Percentiles rank a stretch among this genome's conserved stretches.
phyloP scores from a whole-genome alignment of 169 alveolate genomes.

The Cyclospora cayetanensis region DNA sequence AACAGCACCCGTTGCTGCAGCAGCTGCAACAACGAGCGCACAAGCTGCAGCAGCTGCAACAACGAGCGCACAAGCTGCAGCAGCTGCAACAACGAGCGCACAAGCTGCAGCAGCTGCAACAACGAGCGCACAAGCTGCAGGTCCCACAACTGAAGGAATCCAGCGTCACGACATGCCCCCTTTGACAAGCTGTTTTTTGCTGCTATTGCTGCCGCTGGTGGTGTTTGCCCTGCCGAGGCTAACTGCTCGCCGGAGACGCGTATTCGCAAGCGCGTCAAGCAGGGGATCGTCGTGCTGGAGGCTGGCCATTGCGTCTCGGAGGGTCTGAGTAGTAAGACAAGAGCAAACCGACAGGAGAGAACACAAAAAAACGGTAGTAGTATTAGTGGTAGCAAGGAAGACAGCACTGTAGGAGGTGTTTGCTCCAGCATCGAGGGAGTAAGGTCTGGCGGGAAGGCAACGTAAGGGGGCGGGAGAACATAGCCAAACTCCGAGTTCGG shows the following conservation, averaged over 20 bases:
- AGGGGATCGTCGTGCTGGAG: slow-evolving; percentile 38
- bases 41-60: too few relatives aligned
- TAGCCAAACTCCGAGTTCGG: too few relatives aligned
- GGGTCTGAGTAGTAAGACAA: slow-evolving; percentile 23
- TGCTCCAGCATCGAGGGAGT: background rate
- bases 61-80: background rate
- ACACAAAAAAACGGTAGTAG: background rate
- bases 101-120: background rate
- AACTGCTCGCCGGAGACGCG: background rate
- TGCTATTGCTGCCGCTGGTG: slow-evolving; percentile 53
- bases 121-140: too few relatives aligned
- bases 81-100: background rate
- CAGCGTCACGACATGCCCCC: too few relatives aligned
- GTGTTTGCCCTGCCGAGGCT: background rate
- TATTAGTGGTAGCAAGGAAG: background rate
- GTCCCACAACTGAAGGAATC: too few relatives aligned
- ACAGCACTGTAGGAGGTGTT: background rate
- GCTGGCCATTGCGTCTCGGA: background rate
- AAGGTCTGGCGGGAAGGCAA: too few relatives aligned
- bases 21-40: slow-evolving; percentile 9
- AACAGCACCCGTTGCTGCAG: background rate
- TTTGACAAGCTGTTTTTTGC: too few relatives aligned
- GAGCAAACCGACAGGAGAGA: background rate
- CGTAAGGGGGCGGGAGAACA: too few relatives aligned
- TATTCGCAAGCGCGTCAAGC: background rate